Percentiles rank a stretch among this genome's conserved stretches.
phyloP scores from a whole-genome alignment of 2,329 filamentous ascomycete genomes.

The Verticillium dahliae region DNA sequence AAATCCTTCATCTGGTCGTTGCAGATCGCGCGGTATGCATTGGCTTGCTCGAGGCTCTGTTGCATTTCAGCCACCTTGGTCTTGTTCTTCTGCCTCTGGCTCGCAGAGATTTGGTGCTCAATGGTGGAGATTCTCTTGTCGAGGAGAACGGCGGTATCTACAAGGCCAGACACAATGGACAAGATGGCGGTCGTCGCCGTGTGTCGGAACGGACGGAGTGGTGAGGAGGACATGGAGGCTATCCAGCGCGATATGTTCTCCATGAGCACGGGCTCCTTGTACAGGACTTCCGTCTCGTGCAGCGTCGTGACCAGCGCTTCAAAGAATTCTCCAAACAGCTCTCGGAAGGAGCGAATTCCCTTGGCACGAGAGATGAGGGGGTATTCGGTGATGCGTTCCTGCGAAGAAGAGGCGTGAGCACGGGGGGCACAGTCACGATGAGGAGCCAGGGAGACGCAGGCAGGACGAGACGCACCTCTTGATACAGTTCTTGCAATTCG shows the following conservation, averaged over 20 bases:
- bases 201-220: conserved; percentile 84
- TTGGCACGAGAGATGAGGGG: conserved; percentile 81
- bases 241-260: conserved; percentile 91
- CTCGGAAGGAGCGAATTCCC: conserved; percentile 69
- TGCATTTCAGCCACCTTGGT: conserved; percentile 68
- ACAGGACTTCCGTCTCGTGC: conserved; percentile 75
- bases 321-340: conserved; percentile 74
- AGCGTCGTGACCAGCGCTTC: conserved; percentile 67
- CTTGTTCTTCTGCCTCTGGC: conserved; percentile 71
- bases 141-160: conserved; percentile 64
- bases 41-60: conserved; percentile 62
- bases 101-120: conserved; percentile 71
- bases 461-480: conserved; percentile 50
- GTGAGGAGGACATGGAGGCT: conserved; percentile 81
- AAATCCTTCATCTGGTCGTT: conserved; percentile 73
- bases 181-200: conserved; percentile 84
- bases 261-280: conserved; percentile 68
- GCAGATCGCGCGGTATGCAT: conserved; percentile 61
- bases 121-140: conserved; percentile 67
- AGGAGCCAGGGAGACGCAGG: background rate
- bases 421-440: conserved; percentile 17
- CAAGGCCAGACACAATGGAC: conserved; percentile 71
- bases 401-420: background rate
- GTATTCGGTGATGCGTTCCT: conserved; percentile 81
- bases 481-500: conserved; percentile 84